phyloP scores from a whole-genome alignment of 345 rosid genomes.

The Combretum micranthum region DNA sequence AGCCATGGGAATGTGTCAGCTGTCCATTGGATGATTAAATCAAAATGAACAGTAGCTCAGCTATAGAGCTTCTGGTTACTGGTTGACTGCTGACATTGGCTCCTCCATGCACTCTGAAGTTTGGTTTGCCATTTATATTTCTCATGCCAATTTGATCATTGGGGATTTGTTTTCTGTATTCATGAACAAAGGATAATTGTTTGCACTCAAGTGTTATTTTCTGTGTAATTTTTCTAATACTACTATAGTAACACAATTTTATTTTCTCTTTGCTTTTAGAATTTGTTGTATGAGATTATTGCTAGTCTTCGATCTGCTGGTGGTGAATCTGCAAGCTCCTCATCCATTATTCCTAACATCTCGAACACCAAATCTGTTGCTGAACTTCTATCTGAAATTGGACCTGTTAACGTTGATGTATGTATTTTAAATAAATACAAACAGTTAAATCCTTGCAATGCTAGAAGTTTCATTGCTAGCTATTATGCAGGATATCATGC shows the following conservation, averaged over 20 bases:
- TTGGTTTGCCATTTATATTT: no score
- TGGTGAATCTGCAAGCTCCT: conserved; percentile 74
- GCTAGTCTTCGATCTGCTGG: conserved; percentile 61
- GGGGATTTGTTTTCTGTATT: no score
- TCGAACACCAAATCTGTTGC: conserved; percentile 49
- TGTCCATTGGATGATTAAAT: no score
- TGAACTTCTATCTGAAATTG: conserved; percentile 60
- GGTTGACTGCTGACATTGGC: no score
- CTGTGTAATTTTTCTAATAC: neutral
- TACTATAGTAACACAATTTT: neutral
- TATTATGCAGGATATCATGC: conserved; percentile 2
- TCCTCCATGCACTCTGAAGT: no score
- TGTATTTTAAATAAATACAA: conserved; percentile 6
- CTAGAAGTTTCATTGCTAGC: neutral
- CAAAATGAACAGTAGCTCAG: no score
- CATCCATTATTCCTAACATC: conserved; percentile 59
- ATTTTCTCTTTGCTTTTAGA: conserved; percentile 32
- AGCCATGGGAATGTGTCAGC: no score
- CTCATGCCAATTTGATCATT: no score
- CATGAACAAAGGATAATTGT: no score
- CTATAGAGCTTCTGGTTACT: no score
- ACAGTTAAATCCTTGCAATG: conserved; percentile 4
- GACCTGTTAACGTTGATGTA: conserved; percentile 34
- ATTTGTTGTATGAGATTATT: conserved; percentile 72
- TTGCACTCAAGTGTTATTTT: neutral